phyloP scores from a whole-genome alignment of 108 stramenopile species.

The Parmales sp. region DNA sequence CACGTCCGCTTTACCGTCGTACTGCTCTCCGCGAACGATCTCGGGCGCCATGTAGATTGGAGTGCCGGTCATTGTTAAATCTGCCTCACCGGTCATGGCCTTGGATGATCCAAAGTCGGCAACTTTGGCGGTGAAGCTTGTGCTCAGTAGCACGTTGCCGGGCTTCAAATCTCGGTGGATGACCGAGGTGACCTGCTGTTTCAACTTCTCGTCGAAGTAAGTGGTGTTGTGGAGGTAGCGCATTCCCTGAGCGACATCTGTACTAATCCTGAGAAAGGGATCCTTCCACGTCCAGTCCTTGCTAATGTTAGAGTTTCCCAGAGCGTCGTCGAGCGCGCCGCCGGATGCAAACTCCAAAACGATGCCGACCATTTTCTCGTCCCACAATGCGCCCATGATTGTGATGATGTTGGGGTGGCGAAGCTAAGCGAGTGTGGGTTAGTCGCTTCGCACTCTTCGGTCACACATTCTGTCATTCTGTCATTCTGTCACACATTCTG shows the following conservation, averaged over 20 bases:
- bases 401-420: conserved; percentile 33
- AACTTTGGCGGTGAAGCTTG: conserved; percentile 16
- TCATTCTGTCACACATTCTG: no score
- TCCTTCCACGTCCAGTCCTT: conserved; percentile 15
- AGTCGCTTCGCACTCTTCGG: no score
- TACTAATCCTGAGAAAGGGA: neutral
- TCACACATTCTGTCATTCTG: no score
- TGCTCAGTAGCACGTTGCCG: conserved; percentile 15
- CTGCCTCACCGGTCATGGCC: conserved; percentile 7
- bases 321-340: neutral
- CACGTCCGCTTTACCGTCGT: conserved; percentile 36
- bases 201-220: neutral
- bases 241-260: conserved; percentile 29
- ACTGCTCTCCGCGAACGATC: conserved; percentile 18
- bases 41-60: conserved; percentile 45
- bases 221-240: conserved; percentile 22
- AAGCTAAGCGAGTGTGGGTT: no score
- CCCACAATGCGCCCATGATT: conserved; percentile 29
- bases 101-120: conserved; percentile 38
- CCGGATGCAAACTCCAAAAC: conserved; percentile 25
- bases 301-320: no score
- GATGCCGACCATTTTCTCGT: conserved; percentile 21
- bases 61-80: conserved; percentile 41
- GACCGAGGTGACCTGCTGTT: neutral
- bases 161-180: conserved; percentile 33